Evolutionary conservation across 768 basidiomycete genomes (phyloP).

Genomic region (Rhodocollybia butyracea): DNA sequence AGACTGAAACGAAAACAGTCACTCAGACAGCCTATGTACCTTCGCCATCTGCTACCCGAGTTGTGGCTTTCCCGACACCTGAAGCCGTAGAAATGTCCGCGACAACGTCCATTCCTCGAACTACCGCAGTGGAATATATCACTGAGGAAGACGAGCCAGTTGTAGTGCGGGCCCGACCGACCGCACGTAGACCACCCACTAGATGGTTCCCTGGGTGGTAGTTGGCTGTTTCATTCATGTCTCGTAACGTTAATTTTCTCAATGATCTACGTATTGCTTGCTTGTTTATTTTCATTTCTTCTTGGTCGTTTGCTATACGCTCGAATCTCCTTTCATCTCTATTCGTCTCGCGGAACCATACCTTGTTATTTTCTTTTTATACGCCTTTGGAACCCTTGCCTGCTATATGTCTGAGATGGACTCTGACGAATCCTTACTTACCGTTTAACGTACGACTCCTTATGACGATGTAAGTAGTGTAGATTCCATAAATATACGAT

Average conservation of each 20-base stretch:
- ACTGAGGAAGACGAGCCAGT: constrained; percentile 51
- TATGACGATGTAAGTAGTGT: constrained; percentile 8
- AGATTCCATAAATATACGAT: constrained; percentile 9
- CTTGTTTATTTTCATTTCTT: constrained; percentile 16
- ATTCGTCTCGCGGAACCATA: constrained; percentile 10
- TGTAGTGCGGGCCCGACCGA: constrained; percentile 41
- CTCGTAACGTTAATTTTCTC: constrained; percentile 23
- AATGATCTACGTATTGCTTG: constrained; percentile 29
- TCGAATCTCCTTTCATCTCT: constrained; percentile 16
- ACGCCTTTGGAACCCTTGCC: background rate
- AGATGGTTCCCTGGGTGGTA: constrained; percentile 64
- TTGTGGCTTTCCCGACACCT: constrained; percentile 70
- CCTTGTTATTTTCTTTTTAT: constrained; percentile 17
- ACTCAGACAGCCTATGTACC: constrained; percentile 69
- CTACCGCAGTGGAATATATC: constrained; percentile 67
- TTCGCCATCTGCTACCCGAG: constrained; percentile 75
- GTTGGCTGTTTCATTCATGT: constrained; percentile 22
- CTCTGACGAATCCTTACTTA: constrained; percentile 7
- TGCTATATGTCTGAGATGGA: background rate
- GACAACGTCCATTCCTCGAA: constrained; percentile 64
- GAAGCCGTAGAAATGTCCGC: constrained; percentile 56
- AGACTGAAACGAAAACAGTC: constrained; percentile 64
- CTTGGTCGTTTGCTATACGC: constrained; percentile 16
- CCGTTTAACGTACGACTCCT: background rate
- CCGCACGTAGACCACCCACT: constrained; percentile 46